Percentiles rank a stretch among this genome's conserved stretches.
Conservation (phyloP, 352 stramenopile species). For the Phytopythium montanum region DNA sequence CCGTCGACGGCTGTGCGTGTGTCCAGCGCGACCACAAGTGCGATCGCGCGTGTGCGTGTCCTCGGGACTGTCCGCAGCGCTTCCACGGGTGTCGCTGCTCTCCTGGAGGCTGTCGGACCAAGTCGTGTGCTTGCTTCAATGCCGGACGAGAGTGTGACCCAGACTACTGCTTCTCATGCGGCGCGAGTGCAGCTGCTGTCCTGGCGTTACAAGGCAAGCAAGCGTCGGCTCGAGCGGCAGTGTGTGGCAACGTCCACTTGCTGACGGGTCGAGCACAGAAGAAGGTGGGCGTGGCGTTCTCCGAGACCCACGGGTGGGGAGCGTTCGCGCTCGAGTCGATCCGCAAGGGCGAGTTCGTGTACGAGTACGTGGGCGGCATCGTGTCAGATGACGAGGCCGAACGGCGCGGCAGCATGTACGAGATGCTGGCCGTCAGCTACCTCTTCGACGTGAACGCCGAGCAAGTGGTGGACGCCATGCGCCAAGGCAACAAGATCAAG, state of each 20-base stretch:
- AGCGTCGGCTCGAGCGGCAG: background rate
- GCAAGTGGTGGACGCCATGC: conserved; percentile 88
- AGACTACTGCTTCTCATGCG: conserved; percentile 70
- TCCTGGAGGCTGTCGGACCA: conserved; percentile 47
- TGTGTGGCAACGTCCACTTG: conserved; percentile 69
- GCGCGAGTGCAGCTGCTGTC: conserved; percentile 55
- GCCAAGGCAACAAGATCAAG: conserved; percentile 93
- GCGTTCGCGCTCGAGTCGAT: conserved; percentile 66
- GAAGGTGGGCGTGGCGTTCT: conserved; percentile 67
- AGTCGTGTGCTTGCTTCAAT: conserved; percentile 51
- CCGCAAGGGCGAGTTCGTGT: conserved; percentile 62
- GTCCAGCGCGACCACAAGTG: conserved; percentile 49
- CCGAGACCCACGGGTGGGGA: conserved; percentile 63
- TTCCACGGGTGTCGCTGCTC: conserved; percentile 66
- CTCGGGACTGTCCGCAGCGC: conserved; percentile 57
- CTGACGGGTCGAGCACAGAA: conserved; percentile 44
- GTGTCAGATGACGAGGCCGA: conserved; percentile 78
- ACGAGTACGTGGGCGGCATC: conserved; percentile 69
- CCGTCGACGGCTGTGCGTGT: conserved; percentile 32
- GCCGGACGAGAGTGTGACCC: conserved; percentile 62
- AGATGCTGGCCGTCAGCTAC: conserved; percentile 72
- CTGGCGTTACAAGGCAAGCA: conserved; percentile 28
- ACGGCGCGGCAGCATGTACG: conserved; percentile 80
- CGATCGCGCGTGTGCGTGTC: conserved; percentile 57
- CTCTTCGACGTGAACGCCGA: conserved; percentile 93